Base-by-base conservation (phyloP, 1,284 basidiomycete species). In the Leccinum pachyderme region DNA sequence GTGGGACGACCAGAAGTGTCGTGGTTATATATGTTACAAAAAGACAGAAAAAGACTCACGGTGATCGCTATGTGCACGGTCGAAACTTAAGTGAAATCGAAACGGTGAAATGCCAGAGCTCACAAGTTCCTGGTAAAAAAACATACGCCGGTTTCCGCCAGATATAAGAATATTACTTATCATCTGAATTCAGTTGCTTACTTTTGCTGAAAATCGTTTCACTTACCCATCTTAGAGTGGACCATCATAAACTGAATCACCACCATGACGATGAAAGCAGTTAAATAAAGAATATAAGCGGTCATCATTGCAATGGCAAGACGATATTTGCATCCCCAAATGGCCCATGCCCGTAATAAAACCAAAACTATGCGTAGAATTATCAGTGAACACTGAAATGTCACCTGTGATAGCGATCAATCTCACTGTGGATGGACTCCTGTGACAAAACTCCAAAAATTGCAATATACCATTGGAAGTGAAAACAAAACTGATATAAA, bases 261-360 rank as follows among this genome's bases (percentile, higher is more conserved):
- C n/a, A 13, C 15, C 18, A 22, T 12, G 11, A 41, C 49, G 29
- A 25, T 27, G 12, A 4, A 25, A 25, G 28, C 18, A 53, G 9
- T 4, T 13, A 59, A 5, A 28, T 61, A 59, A 4, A 41, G 3
- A 12, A 43, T 4, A 22, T 59, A 59, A 5, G 24, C 28, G 12
- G 29, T 7, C 7, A 51, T 32, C 27, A 61, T n/a, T 11, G 31
- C 18, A 2, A 24, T 25, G 7, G 49, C 49, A 15, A 47, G 22
- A 12, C 9, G 4, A 31, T 18, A 8, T 2, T 33, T 25, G 27
- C 61, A 57, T 8, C 60, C 61, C 60, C 60, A 61, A 13, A 61
- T 57, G 13, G 61, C 60, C 57, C 60, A 61, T 0, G 61, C 61
- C 22, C 60, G 49, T 15, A 62, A 22, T 39, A 61, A 41, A 18